Evolutionary conservation across 495 filamentous ascomycete genomes (phyloP), one percentile per base, ranked within the genome.

Genomic region (Aspergillus biplanus): DNA sequence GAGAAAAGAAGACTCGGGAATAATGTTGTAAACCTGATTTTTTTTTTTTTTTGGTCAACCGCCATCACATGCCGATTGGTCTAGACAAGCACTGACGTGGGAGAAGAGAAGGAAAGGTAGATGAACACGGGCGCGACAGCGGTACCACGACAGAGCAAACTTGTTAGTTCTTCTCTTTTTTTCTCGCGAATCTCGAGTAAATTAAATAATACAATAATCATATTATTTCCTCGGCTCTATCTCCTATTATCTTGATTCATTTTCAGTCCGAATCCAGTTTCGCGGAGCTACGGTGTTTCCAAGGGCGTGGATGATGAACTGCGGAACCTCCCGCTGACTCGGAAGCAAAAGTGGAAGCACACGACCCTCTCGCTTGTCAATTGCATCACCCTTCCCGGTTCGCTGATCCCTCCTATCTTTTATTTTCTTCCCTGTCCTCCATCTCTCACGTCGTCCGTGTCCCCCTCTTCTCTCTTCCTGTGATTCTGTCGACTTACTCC

Each of bases 301-400:
- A 27, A 27, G 21, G 21, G 21, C 21, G 13, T 27, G 33, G 48
- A 18, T 34, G 16, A 52, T 59, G 13, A 53, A 32, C 33, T 42
- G 56, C 52, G 56, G 56, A 64, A 63, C 61, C 61, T 56, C 32
- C 39, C 44, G 42, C 27, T 31, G 53, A 57, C 44, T 57, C 53
- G 53, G 53, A 63, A 44, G 27, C 34, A 48, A 33, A 61, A 52
- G 56, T 49, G 59, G 62, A 65, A 59, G 62, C 68, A 71, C 69
- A 71, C 69, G 66, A 68, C 65, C 62, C 47, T 55, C 56, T 68
- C 64, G 66, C 66, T 66, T 68, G 63, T 66, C 66, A 59, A 73
- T 69, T 73, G 68, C 70, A 75, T 73, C 62, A 85, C 82, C 46
- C 71, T 70, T 18, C 72, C 74, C 6, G 18, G 33, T 46, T 60